phyloP scores from a whole-genome alignment of 306 rosid genomes.

The Cotoneaster glaucophyllus region DNA sequence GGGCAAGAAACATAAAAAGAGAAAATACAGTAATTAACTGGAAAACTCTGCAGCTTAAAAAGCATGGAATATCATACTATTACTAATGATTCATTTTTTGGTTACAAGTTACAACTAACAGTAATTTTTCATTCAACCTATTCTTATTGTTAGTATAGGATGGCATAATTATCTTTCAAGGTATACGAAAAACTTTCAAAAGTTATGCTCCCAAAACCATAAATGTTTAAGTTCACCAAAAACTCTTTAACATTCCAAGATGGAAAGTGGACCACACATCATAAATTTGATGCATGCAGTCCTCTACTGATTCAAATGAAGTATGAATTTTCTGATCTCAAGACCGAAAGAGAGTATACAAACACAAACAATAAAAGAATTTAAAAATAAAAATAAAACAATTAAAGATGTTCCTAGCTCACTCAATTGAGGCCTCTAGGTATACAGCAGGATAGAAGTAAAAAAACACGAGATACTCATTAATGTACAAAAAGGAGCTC shows the following conservation, averaged over 20 bases:
- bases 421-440: background rate
- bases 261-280: background rate
- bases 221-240: background rate
- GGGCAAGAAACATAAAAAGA: background rate
- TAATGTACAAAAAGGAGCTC: background rate
- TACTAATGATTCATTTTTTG: background rate
- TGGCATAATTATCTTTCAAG: background rate
- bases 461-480: background rate
- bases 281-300: background rate
- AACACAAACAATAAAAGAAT: background rate
- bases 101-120: too few relatives aligned
- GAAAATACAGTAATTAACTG: conserved; percentile 5
- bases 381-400: background rate
- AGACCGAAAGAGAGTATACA: background rate
- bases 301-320: background rate
- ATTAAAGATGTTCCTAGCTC: background rate
- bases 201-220: background rate
- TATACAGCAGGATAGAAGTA: background rate
- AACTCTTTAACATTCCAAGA: background rate
- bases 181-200: background rate
- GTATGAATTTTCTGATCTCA: background rate
- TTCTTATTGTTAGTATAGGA: background rate
- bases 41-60: background rate
- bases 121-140: background rate
- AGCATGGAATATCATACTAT: background rate